These are phyloP conservation scores for Alternaria gansuensis DNA, from an alignment of 2,329 filamentous ascomycete genomes.

Conservation along the genomic window DNA sequence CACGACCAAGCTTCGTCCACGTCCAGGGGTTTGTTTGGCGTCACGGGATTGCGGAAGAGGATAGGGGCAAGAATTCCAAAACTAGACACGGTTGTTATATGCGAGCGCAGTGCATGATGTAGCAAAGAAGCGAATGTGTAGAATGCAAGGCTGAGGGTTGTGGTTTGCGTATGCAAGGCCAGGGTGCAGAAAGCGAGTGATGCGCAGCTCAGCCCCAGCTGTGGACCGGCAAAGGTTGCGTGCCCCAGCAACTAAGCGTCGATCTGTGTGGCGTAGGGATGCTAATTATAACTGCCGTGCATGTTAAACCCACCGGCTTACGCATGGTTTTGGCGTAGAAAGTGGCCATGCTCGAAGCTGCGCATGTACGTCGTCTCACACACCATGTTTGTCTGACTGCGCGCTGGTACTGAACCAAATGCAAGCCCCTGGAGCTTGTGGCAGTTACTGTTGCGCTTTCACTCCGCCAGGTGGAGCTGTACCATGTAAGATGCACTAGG, in stretches of 20 bases:
- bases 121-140: conserved; percentile 15
- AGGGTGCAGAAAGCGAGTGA: conserved; percentile 15
- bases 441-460: conserved; percentile 2
- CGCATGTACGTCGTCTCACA: background rate
- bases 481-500: background rate
- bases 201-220: conserved; percentile 19
- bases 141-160: conserved; percentile 21
- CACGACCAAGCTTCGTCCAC: conserved; percentile 6
- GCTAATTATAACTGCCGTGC: conserved; percentile 17
- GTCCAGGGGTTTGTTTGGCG: conserved; percentile 6
- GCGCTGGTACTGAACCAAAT: background rate
- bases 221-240: conserved; percentile 5
- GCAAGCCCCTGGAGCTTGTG: conserved; percentile 11
- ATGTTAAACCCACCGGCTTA: background rate
- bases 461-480: conserved; percentile 2
- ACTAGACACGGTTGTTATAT: conserved; percentile 2
- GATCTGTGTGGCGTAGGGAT: conserved; percentile 23
- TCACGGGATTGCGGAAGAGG: background rate
- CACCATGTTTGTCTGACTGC: background rate
- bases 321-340: background rate
- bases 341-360: background rate
- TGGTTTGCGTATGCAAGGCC: conserved; percentile 21
- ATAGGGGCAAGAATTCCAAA: background rate
- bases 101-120: conserved; percentile 1
- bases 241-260: conserved; percentile 8